These are phyloP conservation scores for Eutrema japonicum DNA, from an alignment of 345 rosid species.

Conservation along the genomic window DNA sequence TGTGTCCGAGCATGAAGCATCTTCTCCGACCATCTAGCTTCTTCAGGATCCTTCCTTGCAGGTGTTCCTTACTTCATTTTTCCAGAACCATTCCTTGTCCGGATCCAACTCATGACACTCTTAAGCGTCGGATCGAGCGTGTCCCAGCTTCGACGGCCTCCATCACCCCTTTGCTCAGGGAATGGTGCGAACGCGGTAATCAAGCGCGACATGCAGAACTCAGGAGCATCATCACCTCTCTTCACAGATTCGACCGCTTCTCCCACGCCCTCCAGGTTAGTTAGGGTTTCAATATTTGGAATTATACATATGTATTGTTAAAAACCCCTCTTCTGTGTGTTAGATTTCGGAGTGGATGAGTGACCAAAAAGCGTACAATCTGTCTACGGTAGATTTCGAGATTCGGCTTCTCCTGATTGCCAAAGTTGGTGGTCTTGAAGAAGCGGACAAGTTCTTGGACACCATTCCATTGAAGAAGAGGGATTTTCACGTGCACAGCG, in stretches of 20 bases:
- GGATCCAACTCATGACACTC: conserved; percentile 32
- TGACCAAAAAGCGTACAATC: conserved; percentile 24
- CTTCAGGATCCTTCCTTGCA: conserved; percentile 15
- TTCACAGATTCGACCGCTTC: conserved; percentile 42
- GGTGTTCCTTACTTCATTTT: conserved; percentile 13
- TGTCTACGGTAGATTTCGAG: conserved; percentile 46
- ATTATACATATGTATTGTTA: not conserved
- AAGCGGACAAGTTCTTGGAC: conserved; percentile 50
- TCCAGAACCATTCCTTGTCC: conserved; percentile 32
- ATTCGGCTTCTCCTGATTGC: conserved; percentile 52
- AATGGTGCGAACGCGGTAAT: conserved; percentile 54
- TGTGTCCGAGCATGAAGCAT: conserved; percentile 16
- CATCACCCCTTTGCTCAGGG: conserved; percentile 47
- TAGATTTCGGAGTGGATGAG: conserved; percentile 59
- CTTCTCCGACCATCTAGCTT: conserved; percentile 16
- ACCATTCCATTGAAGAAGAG: conserved; percentile 40
- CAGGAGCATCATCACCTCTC: conserved; percentile 40
- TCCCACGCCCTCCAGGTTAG: conserved; percentile 58
- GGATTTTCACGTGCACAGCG: conserved; percentile 42
- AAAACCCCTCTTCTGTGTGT: not conserved
- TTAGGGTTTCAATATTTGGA: too few relatives aligned
- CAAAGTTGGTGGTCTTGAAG: conserved; percentile 49
- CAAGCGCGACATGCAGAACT: conserved; percentile 32
- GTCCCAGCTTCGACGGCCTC: conserved; percentile 39
- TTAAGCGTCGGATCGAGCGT: conserved; percentile 39